phyloP scores from a whole-genome alignment of 495 filamentous ascomycete species.

The Apodospora peruviana region DNA sequence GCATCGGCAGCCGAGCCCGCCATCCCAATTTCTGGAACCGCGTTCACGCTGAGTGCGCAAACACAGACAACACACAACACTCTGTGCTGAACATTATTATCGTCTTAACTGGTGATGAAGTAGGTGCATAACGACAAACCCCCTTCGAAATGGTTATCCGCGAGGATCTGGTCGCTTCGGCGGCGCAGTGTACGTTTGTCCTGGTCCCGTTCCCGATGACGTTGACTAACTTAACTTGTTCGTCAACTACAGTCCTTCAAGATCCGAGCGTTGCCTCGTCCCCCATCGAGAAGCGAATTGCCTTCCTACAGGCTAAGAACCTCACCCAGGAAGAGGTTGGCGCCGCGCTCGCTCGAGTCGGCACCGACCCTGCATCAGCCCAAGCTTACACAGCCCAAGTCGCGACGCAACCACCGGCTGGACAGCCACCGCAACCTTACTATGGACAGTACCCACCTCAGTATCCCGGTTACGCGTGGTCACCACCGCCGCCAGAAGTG shows the following conservation, averaged over 20 bases:
- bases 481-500: slow-evolving; percentile 53
- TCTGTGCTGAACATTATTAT: no score
- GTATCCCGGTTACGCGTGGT: slow-evolving; percentile 59
- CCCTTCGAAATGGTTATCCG: slow-evolving; percentile 61
- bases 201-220: slow-evolving; percentile 28
- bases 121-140: neutral
- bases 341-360: slow-evolving; percentile 68
- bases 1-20: slow-evolving; percentile 9
- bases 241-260: slow-evolving; percentile 64
- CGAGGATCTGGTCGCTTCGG: slow-evolving; percentile 80
- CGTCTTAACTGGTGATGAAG: neutral
- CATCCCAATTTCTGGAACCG: slow-evolving; percentile 8
- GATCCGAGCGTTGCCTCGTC: slow-evolving; percentile 87
- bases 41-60: slow-evolving; percentile 1
- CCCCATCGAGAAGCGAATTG: slow-evolving; percentile 84
- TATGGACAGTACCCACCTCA: slow-evolving; percentile 61
- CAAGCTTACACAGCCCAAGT: slow-evolving; percentile 48
- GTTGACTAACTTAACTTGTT: neutral
- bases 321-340: slow-evolving; percentile 94
- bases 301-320: slow-evolving; percentile 95
- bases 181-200: slow-evolving; percentile 53
- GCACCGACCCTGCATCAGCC: slow-evolving; percentile 47
- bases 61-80: neutral
- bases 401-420: slow-evolving; percentile 35
- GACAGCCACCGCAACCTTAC: slow-evolving; percentile 51